phyloP scores from a whole-genome alignment of 306 rosid genomes.

The Prunus padus region DNA sequence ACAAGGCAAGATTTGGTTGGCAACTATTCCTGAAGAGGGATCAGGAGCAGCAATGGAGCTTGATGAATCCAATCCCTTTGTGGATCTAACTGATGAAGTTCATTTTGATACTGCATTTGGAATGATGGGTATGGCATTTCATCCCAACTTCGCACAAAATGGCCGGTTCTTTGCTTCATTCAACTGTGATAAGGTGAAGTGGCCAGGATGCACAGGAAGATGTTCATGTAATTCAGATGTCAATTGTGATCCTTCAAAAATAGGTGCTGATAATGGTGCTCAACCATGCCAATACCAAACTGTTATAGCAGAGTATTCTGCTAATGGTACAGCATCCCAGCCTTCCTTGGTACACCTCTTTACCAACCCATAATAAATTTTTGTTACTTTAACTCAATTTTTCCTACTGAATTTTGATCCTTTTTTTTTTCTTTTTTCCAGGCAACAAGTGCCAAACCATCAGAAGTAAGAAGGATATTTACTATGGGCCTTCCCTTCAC shows the following conservation, averaged over 20 bases:
- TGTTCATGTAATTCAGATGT: conserved; percentile 93
- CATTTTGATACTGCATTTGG: conserved; percentile 71
- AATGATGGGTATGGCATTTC: conserved; percentile 96
- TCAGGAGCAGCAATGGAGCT: conserved; percentile 57
- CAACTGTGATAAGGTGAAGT: conserved; percentile 82
- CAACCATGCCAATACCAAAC: conserved; percentile 87
- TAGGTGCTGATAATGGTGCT: conserved; percentile 55
- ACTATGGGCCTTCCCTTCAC: conserved; percentile 90
- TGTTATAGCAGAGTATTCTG: conserved; percentile 78
- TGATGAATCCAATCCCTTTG: conserved; percentile 75
- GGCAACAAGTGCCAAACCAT: conserved; percentile 82
- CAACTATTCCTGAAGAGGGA: conserved; percentile 68
- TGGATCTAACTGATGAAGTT: conserved; percentile 85
- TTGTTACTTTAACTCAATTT: conserved; percentile 15
- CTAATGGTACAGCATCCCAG: conserved; percentile 57
- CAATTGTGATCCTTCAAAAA: conserved; percentile 87
- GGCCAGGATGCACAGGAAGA: conserved; percentile 88
- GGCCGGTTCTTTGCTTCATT: conserved; percentile 95
- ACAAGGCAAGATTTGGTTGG: conserved; percentile 80
- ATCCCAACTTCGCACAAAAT: conserved; percentile 70
- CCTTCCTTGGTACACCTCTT: conserved; percentile 65
- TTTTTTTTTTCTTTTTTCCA: conserved; percentile 30
- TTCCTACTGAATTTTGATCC: conserved; percentile 1
- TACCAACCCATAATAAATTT: conserved; percentile 1
- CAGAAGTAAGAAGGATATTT: conserved; percentile 89